Evolutionary conservation across 257 asterid species (phyloP), one percentile per base, ranked within the genome.

Genomic region (Nicotiana sylvestris): DNA sequence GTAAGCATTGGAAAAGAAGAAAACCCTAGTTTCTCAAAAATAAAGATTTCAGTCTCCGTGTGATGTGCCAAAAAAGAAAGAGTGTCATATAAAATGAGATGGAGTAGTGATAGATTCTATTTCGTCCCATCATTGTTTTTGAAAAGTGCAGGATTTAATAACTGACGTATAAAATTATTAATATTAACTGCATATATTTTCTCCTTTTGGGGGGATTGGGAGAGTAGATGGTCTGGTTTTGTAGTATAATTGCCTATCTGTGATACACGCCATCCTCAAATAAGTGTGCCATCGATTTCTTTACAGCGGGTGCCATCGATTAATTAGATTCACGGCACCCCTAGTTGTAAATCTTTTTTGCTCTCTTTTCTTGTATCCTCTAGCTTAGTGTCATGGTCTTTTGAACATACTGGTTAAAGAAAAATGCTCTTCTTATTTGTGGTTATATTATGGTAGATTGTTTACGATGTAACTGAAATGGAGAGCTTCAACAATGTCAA

Each of bases 401-500:
- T 39, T 21, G 12, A 43, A 39, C 57, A 70, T n/a, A 39, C 62
- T 49, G 79, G 79, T 74, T 25, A 46, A 46, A 74, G 37, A 46
- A 33, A 33, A n/a, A 5, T 65, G n/a, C 1, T 33, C 53, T 83
- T 87, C 85, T 85, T 18, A 78, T 80, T 21, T 79, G 37, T 79
- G 39, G 86, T 35, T 80, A 43, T 21, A 83, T 78, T 86, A 85
- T 68, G 49, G 83, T 83, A 93, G 99, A 92, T 95, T 82, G 98
- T 95, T 81, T 95, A 95, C 74, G 99, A 95, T 87, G 99, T 95
- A 43, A 95, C 99, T 70, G 98, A 93, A 82, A 92, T 91, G 97
- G 99, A 95, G 91, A 95, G 99, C 92, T 95, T 93, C 96, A 92
- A 93, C 93, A 93, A 95, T 87, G 98, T 95, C 62, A 95, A 95